A percentile compares a stretch with the other conserved stretches of the same genome.
phyloP scores from a whole-genome alignment of 352 stramenopile genomes.

The Globisporangium echinulatum region DNA sequence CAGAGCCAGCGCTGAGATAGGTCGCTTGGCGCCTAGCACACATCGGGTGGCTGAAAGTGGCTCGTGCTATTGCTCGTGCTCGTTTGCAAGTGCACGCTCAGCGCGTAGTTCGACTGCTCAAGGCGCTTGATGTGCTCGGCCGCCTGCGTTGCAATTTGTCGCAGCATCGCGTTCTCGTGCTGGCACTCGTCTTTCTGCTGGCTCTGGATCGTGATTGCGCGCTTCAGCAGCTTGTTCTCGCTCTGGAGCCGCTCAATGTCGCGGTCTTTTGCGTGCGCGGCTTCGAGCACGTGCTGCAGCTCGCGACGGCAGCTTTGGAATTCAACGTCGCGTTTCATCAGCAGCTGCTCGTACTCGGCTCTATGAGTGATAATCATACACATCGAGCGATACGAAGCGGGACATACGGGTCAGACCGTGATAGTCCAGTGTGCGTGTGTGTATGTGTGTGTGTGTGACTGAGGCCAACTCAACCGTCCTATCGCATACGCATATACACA shows the following conservation, averaged over 20 bases:
- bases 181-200: slow-evolving; percentile 81
- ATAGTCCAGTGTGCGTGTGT: too few relatives aligned
- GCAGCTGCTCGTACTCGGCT: slow-evolving; percentile 79
- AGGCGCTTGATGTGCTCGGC: slow-evolving; percentile 83
- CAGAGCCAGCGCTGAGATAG: background rate
- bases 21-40: slow-evolving; percentile 36
- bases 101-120: slow-evolving; percentile 84
- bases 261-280: slow-evolving; percentile 31
- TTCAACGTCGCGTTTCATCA: slow-evolving; percentile 77
- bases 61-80: slow-evolving; percentile 43
- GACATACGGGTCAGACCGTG: too few relatives aligned
- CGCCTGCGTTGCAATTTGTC: slow-evolving; percentile 62
- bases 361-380: background rate
- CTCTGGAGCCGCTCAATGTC: slow-evolving; percentile 55
- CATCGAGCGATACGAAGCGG: background rate
- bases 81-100: slow-evolving; percentile 79
- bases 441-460: too few relatives aligned
- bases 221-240: slow-evolving; percentile 85
- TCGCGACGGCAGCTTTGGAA: slow-evolving; percentile 58
- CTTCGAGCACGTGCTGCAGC: slow-evolving; percentile 36
- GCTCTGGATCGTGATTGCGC: slow-evolving; percentile 81
- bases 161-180: slow-evolving; percentile 71
- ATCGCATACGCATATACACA: slow-evolving; percentile 7
- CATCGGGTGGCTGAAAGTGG: slow-evolving; percentile 49
- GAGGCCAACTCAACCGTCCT: background rate